A percentile compares a stretch with the other conserved stretches of the same genome.
These are phyloP conservation scores for Dentipellis fragilis DNA, from an alignment of 768 basidiomycete genomes.

Conservation along the genomic window DNA sequence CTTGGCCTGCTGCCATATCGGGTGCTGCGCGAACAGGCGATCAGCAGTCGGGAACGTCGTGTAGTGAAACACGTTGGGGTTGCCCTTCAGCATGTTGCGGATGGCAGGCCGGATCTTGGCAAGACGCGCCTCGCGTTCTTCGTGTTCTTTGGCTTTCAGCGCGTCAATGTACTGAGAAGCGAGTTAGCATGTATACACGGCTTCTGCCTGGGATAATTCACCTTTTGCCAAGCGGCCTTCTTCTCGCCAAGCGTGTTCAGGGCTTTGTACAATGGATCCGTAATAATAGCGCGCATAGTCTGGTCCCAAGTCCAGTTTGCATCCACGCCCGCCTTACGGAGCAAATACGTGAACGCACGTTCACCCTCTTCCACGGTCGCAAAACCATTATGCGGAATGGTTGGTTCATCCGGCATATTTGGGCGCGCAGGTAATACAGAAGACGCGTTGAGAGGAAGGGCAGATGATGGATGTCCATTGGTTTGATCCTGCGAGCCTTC, in stretches of 20 bases:
- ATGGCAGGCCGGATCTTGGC: constrained; percentile 80
- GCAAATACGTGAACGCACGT: constrained; percentile 84
- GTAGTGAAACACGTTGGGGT: constrained; percentile 84
- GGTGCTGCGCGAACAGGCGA: constrained; percentile 75
- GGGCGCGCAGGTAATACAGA: constrained; percentile 64
- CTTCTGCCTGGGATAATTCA: constrained; percentile 22
- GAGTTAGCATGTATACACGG: neutral
- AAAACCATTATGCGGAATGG: constrained; percentile 88
- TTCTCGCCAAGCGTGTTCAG: constrained; percentile 90
- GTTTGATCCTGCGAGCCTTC: constrained; percentile 17
- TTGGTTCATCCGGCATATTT: constrained; percentile 76
- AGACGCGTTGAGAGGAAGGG: constrained; percentile 48
- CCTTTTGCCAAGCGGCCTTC: constrained; percentile 91
- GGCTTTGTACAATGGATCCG: constrained; percentile 93
- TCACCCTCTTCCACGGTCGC: constrained; percentile 82
- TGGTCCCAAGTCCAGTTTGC: constrained; percentile 96
- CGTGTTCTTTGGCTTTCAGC: constrained; percentile 72
- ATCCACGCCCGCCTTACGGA: constrained; percentile 85
- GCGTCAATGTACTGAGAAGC: constrained; percentile 59
- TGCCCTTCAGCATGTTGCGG: constrained; percentile 78
- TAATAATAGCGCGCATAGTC: constrained; percentile 96
- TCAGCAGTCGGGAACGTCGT: constrained; percentile 87
- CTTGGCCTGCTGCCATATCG: constrained; percentile 84
- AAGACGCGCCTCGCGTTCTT: constrained; percentile 76
- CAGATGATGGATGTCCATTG: constrained; percentile 33